These are phyloP conservation scores for Phylloporus rhodoxanthus DNA, from an alignment of 768 basidiomycete species.

Conservation along the genomic window DNA sequence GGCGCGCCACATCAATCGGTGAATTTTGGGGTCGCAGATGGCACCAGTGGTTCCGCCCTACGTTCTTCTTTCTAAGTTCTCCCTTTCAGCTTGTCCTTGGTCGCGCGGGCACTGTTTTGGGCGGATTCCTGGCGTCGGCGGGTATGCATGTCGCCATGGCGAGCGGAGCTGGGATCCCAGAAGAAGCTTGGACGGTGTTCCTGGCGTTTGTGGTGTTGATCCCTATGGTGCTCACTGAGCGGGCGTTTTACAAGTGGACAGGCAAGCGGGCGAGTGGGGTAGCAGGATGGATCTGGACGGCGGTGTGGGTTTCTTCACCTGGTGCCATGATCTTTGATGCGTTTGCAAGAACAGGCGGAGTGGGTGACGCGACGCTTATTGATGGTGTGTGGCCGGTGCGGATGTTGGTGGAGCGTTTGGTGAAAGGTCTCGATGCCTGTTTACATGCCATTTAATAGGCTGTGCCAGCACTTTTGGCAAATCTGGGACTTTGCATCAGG, in stretches of 20 bases:
- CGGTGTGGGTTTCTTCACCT: conserved; percentile 23
- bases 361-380: neutral
- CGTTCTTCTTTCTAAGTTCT: conserved; percentile 28
- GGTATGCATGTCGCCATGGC: conserved; percentile 48
- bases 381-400: neutral
- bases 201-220: conserved; percentile 54
- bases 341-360: neutral
- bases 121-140: conserved; percentile 53
- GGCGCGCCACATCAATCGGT: conserved; percentile 31
- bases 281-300: conserved; percentile 33
- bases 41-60: conserved; percentile 34
- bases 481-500: no score
- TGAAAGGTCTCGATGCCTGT: neutral
- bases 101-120: conserved; percentile 42
- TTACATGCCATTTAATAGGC: neutral
- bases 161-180: conserved; percentile 45
- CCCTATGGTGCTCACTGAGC: conserved; percentile 46
- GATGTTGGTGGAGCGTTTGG: neutral
- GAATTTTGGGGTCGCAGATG: conserved; percentile 38
- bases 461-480: no score
- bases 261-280: conserved; percentile 27
- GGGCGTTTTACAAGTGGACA: conserved; percentile 13
- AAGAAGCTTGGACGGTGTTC: conserved; percentile 37
- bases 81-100: conserved; percentile 15
- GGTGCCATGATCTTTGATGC: conserved; percentile 22